Base-by-base conservation (phyloP, 331 rosid species). In the Quercus lobata region DNA sequence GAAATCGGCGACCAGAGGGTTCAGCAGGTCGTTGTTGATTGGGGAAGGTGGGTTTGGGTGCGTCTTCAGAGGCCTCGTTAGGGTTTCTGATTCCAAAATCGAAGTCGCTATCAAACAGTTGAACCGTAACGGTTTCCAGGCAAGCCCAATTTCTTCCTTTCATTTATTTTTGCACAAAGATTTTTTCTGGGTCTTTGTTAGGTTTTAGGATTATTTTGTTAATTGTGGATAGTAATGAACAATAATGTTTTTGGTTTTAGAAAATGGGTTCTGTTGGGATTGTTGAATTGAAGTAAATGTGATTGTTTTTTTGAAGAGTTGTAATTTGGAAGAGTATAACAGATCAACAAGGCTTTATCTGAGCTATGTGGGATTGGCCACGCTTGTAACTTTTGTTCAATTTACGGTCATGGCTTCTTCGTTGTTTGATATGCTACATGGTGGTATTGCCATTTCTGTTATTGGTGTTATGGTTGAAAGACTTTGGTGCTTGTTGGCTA, bases 21-120 rank as follows among this genome's bases (percentile, higher is more conserved):
- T 96, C 85, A 93, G 87, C 57, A 79, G 98, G 55, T 60, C 90
- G 32, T 82, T 91, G 32, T 78, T 96, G 73, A 87, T 96, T 52
- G 99, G 99, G 9, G 99, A 93, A 72, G 99, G 99, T 1, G 99
- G 99, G 0, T 96, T 94, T 72, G 98, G 98, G 9, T 92, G 92
- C 16, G 98, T 94, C 5, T 94, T 86, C 86, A 80, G 84, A 57
- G 98, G 97, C 0, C 8, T 87, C 41, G 74, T 90, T 49, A 82
- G 29, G 6, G 79, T 83, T 37, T 41, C 78, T 35, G 76, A 57
- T 72, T 83, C 83, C 8, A 79, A 83, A 80, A 71, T 87, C 57
- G 89, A 92, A 27, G 98, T 94, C 12, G 98, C 98, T 4, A 78
- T 94, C 81, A 94, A 94, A 81, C 98, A 92, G 89, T 80, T 94